phyloP scores from a whole-genome alignment of 345 rosid species.

The Gossypium stocksii region DNA sequence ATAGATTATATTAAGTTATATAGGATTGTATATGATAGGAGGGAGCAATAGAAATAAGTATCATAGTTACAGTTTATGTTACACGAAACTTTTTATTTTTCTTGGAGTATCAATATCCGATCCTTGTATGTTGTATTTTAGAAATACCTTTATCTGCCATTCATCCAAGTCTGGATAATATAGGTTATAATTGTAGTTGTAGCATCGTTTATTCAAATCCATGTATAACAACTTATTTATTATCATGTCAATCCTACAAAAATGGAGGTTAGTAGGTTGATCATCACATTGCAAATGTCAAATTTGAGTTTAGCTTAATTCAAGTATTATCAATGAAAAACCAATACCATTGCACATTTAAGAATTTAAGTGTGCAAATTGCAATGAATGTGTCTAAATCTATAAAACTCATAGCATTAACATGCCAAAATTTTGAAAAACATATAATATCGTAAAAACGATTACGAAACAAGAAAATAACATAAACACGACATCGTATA shows the following conservation, averaged over 20 bases:
- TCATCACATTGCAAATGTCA: not conserved
- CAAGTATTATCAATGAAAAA: too few species aligned
- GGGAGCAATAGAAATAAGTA: slow-evolving; percentile 5
- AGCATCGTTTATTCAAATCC: slow-evolving; percentile 3
- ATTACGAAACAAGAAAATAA: too few species aligned
- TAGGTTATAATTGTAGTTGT: not conserved
- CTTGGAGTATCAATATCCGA: not conserved
- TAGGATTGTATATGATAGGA: not conserved
- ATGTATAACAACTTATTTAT: not conserved
- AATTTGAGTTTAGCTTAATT: not conserved
- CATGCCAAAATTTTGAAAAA: too few species aligned
- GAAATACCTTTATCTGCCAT: not conserved
- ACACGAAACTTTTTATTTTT: not conserved
- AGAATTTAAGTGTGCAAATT: too few species aligned
- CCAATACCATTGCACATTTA: too few species aligned
- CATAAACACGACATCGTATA: too few species aligned
- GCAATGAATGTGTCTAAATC: too few species aligned
- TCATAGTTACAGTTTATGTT: not conserved
- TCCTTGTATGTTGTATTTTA: too few species aligned
- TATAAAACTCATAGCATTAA: too few species aligned
- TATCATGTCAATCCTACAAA: not conserved
- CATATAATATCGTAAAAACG: too few species aligned
- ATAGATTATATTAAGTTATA: not conserved
- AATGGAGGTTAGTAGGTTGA: not conserved
- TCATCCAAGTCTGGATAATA: not conserved